Evolutionary conservation across 2,329 filamentous ascomycete genomes (phyloP).

Genomic region (Epichloe glyceriae): DNA sequence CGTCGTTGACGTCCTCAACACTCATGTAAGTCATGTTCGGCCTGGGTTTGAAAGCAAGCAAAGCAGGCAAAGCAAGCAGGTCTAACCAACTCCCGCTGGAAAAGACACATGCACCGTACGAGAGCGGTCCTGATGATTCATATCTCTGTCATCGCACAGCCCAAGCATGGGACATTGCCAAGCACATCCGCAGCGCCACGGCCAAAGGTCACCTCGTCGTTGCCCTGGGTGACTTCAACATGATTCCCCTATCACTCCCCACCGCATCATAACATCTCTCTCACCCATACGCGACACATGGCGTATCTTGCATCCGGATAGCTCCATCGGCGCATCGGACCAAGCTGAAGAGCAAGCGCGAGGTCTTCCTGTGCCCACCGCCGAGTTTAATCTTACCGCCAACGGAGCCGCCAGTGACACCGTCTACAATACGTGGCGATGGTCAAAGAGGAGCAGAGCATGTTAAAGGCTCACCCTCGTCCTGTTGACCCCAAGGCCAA

Average conservation of each 20-base stretch:
- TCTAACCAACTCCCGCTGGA: neutral
- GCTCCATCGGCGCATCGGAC: conserved; percentile 61
- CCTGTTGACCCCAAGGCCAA: conserved; percentile 48
- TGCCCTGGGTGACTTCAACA: conserved; percentile 90
- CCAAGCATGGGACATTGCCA: conserved; percentile 90
- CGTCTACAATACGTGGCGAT: conserved; percentile 85
- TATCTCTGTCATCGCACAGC: conserved; percentile 85
- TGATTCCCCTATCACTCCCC: conserved; percentile 75
- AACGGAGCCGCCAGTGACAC: conserved; percentile 86
- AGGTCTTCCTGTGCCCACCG: conserved; percentile 55
- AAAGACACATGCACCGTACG: conserved; percentile 71
- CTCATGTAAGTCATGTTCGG: conserved; percentile 46
- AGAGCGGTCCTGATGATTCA: conserved; percentile 63
- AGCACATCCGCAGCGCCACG: conserved; percentile 69
- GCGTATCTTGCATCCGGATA: conserved; percentile 72
- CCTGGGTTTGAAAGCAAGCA: neutral
- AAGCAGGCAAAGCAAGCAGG: no score
- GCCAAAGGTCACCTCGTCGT: conserved; percentile 74
- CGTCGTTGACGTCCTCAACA: conserved; percentile 81
- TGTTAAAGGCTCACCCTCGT: conserved; percentile 44
- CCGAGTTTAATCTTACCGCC: conserved; percentile 60
- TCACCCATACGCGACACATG: conserved; percentile 72
- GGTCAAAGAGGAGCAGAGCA: conserved; percentile 58
- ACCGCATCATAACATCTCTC: conserved; percentile 68
- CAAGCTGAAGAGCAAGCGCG: conserved; percentile 55